Conservation (phyloP, 106 monocot species). For the Gastrodia elata region DNA sequence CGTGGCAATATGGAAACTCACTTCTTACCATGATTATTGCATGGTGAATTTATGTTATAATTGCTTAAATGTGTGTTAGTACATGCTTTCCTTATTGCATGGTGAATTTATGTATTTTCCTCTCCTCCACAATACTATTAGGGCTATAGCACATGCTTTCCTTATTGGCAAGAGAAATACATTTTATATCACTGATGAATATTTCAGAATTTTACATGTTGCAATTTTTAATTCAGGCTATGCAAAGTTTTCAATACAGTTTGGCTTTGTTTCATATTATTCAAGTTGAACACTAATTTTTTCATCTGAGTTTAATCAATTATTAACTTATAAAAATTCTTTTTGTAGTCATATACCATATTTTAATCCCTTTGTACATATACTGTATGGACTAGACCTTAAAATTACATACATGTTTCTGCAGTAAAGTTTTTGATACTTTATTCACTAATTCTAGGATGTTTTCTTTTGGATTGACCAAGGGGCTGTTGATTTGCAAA, state of each 20-base stretch:
- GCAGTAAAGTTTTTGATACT: not conserved
- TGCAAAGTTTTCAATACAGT: not conserved
- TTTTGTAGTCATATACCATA: not conserved
- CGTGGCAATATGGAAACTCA: too few relatives aligned
- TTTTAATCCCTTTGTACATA: not conserved
- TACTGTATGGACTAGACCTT: not conserved
- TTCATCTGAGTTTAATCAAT: not conserved
- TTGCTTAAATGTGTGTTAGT: too few relatives aligned
- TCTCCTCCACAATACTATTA: too few relatives aligned
- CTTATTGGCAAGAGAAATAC: too few relatives aligned
- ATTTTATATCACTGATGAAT: too few relatives aligned
- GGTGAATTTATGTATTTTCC: too few relatives aligned
- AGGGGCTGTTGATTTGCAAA: too few relatives aligned
- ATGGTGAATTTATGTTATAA: too few relatives aligned
- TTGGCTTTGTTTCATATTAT: not conserved
- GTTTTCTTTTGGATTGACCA: not conserved
- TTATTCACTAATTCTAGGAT: not conserved
- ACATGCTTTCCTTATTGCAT: too few relatives aligned
- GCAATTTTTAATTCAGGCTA: not conserved
- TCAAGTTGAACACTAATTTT: not conserved
- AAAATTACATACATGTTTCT: not conserved
- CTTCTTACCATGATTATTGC: too few relatives aligned
- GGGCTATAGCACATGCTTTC: too few relatives aligned
- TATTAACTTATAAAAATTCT: not conserved
- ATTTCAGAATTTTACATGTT: too few relatives aligned